Base-by-base conservation (phyloP, 1,139 yeast species). In the Zygosaccharomyces sapae region DNA sequence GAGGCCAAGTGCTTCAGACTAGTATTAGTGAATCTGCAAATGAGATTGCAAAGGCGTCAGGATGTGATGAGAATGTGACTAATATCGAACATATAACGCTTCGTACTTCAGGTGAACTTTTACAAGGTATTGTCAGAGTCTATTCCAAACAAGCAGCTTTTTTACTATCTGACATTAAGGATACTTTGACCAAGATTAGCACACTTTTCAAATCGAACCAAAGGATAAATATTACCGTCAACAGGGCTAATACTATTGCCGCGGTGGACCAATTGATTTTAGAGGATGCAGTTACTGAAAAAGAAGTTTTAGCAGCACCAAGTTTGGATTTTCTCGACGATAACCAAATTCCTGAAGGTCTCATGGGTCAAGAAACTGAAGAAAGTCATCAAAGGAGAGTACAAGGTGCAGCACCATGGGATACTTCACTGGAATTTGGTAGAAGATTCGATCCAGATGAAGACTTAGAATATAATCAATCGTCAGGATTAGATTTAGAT, bases 61-160 rank as follows among this genome's bases (percentile, higher is more conserved):
- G 62, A 1, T 51, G 54, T 24, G 52, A 47, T 22, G 49, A 48
- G 18, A 34, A 34, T 12, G 39, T 33, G 5, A 42, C 37, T 7
- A 46, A 42, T 16, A 46, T 49, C 16, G 78, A 74, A 46, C 78
- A 86, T 12, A 75, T 89, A 50, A 88, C 97, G 0, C 72, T 92
- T 45, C 74, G 97, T 51, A 73, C 89, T 33, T 86, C 96, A 1
- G 96, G 97, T 6, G 97, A 89, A 61, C 72, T 90, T 48, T 72
- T 92, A 44, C 80, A 86, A 47, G 97, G 97, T 43, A 88, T 92
- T 8, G 95, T 89, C 29, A 75, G 89, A 49, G 90, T 92, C 18
- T 90, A 89, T 67, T 83, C 92, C 27, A 74, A 94, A 52, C 88
- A 90, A 67, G 88, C 97, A 24, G 83, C 83, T 57, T 86, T 87